Base-by-base conservation (phyloP, 2,329 filamentous ascomycete species). In the Botrytis galanthina region DNA sequence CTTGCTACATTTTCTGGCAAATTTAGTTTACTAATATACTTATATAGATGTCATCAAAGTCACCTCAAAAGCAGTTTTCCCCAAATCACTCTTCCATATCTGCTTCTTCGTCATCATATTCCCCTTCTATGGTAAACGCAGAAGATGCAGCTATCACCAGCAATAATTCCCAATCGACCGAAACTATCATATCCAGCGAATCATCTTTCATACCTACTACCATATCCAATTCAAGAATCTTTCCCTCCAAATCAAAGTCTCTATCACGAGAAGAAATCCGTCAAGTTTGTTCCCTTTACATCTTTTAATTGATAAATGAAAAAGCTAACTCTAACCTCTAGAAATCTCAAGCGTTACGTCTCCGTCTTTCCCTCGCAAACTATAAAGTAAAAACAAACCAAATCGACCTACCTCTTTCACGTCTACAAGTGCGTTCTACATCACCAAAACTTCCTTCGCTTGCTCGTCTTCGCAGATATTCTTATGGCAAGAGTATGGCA, bases 371-470 rank as follows among this genome's bases (percentile, higher is more conserved):
- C 42, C 87, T 94, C 32, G 92, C 91, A 22, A 88, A 87, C 79
- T 94, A 94, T 85, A 94, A 94, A 82, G 85, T 95, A 76, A 87
- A 87, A 73, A 94, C 92, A 2, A 90, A 92, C 74, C 92, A 95
- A 82, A 87, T 89, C 71, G 84, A 87, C 73, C 85, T 92, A 42
- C 90, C 91, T 1, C 86, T 93, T 75, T 85, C 89, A 72, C 83
- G 88, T 63, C 84, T 94, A 32, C 84, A 89, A 78, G 79, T 84
- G 67, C 81, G 82, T 63, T 73, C 75, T 75, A 72, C 73, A 54
- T 59, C 77, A 29, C 77, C 78, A 32, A 75, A 67, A 48, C 74
- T 77, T 29, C 71, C 74, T 20, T 72, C 35, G 70, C 68, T 18
- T 70, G 75, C 72, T 76, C 76, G 39, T 54, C 64, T 59, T 51